These are phyloP conservation scores for Mycena indigotica DNA, from an alignment of 768 basidiomycete species.

Conservation along the genomic window DNA sequence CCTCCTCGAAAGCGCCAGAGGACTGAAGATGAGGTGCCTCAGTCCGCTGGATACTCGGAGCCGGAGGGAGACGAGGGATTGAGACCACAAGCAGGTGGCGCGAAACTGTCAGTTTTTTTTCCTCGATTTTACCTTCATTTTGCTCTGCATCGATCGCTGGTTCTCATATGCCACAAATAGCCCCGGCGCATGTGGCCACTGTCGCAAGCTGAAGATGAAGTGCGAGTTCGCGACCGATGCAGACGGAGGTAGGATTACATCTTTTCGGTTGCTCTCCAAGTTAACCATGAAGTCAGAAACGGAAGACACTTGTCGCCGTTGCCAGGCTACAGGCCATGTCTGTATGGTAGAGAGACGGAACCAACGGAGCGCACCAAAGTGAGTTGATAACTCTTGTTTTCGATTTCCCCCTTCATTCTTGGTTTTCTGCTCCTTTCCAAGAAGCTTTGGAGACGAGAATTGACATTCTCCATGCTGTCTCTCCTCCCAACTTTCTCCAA, in stretches of 20 bases:
- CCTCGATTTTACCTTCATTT: too few species aligned
- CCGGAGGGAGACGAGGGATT: neutral
- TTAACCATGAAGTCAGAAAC: neutral
- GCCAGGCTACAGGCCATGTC: conserved; percentile 68
- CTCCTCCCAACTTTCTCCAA: too few species aligned
- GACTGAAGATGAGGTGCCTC: neutral
- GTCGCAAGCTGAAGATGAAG: conserved; percentile 93
- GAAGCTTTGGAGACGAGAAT: too few species aligned
- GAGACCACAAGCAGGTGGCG: too few species aligned
- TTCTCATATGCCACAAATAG: conserved; percentile 39
- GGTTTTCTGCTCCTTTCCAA: neutral
- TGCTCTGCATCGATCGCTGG: too few species aligned
- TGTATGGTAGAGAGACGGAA: conserved; percentile 86
- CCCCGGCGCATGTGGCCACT: conserved; percentile 81
- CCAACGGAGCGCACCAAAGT: conserved; percentile 80
- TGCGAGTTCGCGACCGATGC: conserved; percentile 60
- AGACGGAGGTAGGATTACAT: neutral
- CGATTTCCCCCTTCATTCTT: neutral
- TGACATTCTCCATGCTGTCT: too few species aligned
- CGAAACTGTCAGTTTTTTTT: too few species aligned
- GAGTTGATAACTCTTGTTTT: conserved; percentile 37
- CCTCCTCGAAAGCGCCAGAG: neutral
- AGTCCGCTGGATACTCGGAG: neutral
- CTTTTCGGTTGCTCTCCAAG: neutral
- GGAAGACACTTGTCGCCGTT: conserved; percentile 77